phyloP scores from a whole-genome alignment of 441 rosid genomes.

The Populus hybrid region DNA sequence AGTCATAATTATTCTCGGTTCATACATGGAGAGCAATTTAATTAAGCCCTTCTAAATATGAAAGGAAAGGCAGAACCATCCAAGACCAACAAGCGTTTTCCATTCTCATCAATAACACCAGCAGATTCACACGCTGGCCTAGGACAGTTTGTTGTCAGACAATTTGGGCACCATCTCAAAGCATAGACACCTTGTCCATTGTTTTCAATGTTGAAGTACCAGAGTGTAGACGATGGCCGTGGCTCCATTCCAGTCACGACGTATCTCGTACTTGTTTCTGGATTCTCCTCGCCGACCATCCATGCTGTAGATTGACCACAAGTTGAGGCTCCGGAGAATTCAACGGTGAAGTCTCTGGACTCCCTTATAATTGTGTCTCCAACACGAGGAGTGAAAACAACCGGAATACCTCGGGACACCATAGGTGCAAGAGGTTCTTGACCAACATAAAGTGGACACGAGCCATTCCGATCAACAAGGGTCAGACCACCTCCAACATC shows the following conservation, averaged over 20 bases:
- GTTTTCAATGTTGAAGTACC: slow-evolving; percentile 6
- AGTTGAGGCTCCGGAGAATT: not conserved
- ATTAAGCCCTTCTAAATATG: slow-evolving; percentile 5
- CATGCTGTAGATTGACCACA: slow-evolving; percentile 9
- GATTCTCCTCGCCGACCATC: slow-evolving; percentile 16
- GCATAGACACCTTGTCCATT: slow-evolving; percentile 10
- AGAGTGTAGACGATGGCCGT: not conserved
- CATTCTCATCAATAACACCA: slow-evolving; percentile 10
- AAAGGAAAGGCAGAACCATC: slow-evolving; percentile 19
- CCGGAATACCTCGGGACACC: slow-evolving; percentile 4
- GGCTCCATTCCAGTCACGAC: slow-evolving; percentile 1
- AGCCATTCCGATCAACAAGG: not conserved
- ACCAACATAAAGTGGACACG: slow-evolving; percentile 13
- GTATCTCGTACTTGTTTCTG: slow-evolving; percentile 4
- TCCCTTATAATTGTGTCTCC: slow-evolving; percentile 10
- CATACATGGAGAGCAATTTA: not conserved
- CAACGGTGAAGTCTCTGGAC: not conserved
- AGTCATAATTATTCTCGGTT: not conserved
- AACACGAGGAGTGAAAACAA: slow-evolving; percentile 8
- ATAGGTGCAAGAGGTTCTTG: not conserved
- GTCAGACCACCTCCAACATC: slow-evolving; percentile 16
- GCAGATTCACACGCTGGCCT: slow-evolving; percentile 10
- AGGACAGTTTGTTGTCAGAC: not conserved
- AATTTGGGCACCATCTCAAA: slow-evolving; percentile 16
- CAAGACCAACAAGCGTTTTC: slow-evolving; percentile 9